Evolutionary conservation across 495 filamentous ascomycete genomes (phyloP).

Genomic region (Trichoderma virens): DNA sequence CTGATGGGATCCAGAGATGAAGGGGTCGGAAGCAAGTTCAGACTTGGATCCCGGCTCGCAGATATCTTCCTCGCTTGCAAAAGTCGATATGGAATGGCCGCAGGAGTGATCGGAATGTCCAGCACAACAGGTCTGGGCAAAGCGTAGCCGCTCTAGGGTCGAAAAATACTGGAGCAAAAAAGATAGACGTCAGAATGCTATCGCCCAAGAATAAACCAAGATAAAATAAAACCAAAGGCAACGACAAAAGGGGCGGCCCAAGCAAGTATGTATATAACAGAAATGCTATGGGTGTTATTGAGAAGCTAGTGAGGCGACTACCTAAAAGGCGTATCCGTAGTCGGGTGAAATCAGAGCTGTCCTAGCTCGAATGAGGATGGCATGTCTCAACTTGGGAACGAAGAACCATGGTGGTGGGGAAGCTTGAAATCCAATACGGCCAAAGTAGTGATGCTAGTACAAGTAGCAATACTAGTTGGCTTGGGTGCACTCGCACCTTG

Average conservation of each 20-base stretch:
- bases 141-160: constrained; percentile 54
- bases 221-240: neutral
- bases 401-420: constrained; percentile 4
- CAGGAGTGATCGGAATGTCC: constrained; percentile 29
- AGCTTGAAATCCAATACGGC: neutral
- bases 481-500: neutral
- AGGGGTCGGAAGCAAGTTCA: constrained; percentile 20
- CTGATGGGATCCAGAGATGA: constrained; percentile 20
- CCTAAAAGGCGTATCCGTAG: neutral
- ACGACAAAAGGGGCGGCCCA: constrained; percentile 12
- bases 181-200: neutral
- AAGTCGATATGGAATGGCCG: constrained; percentile 25
- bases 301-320: neutral
- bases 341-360: neutral
- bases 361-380: constrained; percentile 7
- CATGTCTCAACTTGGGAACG: constrained; percentile 7
- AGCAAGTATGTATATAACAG: constrained; percentile 14
- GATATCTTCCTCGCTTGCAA: constrained; percentile 31
- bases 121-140: constrained; percentile 39
- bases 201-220: neutral
- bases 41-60: constrained; percentile 32
- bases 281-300: neutral
- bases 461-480: neutral
- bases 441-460: neutral
- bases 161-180: constrained; percentile 53